Conservation (phyloP, 2,329 filamentous ascomycete genomes). For the Cladophialophora chaetospira region DNA sequence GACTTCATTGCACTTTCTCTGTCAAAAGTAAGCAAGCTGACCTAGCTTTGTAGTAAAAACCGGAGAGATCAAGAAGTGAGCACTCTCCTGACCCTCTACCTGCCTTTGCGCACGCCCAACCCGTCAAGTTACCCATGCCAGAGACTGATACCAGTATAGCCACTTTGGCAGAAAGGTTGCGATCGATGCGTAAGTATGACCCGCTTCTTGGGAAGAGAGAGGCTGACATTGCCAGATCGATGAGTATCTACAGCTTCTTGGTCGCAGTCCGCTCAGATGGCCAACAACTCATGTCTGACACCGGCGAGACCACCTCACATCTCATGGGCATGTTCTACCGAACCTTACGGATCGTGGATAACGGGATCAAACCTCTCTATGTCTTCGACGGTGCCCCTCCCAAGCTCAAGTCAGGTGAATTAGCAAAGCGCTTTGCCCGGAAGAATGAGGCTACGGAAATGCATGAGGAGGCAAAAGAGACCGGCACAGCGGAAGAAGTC, state of each 20-base stretch:
- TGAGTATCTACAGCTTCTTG: constrained; percentile 99
- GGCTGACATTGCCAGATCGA: constrained; percentile 63
- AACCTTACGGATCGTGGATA: constrained; percentile 95
- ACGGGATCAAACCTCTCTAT: constrained; percentile 97
- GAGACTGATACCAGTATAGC: not conserved
- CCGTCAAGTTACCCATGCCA: not conserved
- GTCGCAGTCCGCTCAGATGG: constrained; percentile 96
- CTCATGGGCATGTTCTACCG: constrained; percentile 99
- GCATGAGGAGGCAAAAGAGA: constrained; percentile 94
- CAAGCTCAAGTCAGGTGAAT: constrained; percentile 94
- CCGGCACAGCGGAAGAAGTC: constrained; percentile 92
- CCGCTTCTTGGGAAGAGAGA: not conserved
- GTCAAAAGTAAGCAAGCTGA: not conserved
- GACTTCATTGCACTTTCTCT: not conserved
- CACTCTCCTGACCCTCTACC: not conserved
- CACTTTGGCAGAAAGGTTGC: constrained; percentile 93
- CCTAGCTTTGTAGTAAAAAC: constrained; percentile 65
- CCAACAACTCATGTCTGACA: constrained; percentile 92
- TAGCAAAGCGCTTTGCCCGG: constrained; percentile 92
- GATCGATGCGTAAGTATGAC: constrained; percentile 66
- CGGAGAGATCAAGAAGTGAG: constrained; percentile 86
- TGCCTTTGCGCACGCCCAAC: not conserved
- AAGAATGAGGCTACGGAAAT: constrained; percentile 90
- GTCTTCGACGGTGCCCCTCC: constrained; percentile 97
- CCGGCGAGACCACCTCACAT: constrained; percentile 94